phyloP scores from a whole-genome alignment of 306 rosid genomes.

The Sindora glabra region DNA sequence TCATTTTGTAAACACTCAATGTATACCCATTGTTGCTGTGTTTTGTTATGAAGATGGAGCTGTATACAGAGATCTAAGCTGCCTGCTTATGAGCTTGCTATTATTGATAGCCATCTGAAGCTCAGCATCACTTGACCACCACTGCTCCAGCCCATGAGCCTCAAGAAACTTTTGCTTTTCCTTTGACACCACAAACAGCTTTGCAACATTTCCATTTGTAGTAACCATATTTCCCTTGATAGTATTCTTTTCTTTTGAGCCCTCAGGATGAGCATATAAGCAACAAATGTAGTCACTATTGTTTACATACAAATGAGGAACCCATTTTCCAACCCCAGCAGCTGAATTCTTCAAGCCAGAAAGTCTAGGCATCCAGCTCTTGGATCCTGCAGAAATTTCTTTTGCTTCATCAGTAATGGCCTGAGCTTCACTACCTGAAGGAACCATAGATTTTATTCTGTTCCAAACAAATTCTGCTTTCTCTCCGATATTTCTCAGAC shows the following conservation, averaged over 20 bases:
- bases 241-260: constrained; percentile 22
- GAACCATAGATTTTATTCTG: constrained; percentile 69
- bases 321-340: constrained; percentile 56
- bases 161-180: constrained; percentile 86
- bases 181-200: constrained; percentile 76
- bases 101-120: constrained; percentile 68
- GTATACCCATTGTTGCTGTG: background rate
- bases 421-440: constrained; percentile 33
- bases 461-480: constrained; percentile 71
- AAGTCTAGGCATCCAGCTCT: constrained; percentile 46
- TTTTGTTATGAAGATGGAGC: constrained; percentile 36
- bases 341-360: constrained; percentile 32
- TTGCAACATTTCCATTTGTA: constrained; percentile 38
- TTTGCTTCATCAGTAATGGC: constrained; percentile 22
- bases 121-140: constrained; percentile 95
- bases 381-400: constrained; percentile 20
- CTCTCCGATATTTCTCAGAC: constrained; percentile 58
- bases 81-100: constrained; percentile 79
- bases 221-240: constrained; percentile 42
- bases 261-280: constrained; percentile 57
- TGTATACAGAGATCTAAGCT: constrained; percentile 63
- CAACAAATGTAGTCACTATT: constrained; percentile 87
- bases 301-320: constrained; percentile 84
- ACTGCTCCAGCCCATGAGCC: constrained; percentile 93
- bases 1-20: background rate